Evolutionary conservation across 2,329 filamentous ascomycete genomes (phyloP).

Genomic region (Gaeumannomyces sp.): DNA sequence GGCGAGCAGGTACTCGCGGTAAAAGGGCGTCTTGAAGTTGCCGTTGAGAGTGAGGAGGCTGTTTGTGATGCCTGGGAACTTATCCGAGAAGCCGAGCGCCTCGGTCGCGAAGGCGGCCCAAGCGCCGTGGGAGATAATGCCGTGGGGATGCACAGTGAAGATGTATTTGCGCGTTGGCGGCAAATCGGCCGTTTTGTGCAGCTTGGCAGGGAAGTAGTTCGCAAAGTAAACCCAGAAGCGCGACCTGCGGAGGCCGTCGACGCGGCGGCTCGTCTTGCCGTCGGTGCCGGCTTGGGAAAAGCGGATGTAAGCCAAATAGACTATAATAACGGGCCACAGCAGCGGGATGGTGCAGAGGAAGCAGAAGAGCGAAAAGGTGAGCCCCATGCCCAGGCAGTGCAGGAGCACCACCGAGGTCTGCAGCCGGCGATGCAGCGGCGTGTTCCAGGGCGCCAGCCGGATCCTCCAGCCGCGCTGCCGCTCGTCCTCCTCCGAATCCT

Average conservation of each 20-base stretch:
- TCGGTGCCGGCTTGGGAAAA: constrained; percentile 72
- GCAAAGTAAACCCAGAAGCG: constrained; percentile 84
- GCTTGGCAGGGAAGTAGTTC: constrained; percentile 81
- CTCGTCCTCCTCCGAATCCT: not conserved
- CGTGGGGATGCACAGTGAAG: constrained; percentile 91
- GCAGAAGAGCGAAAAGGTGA: constrained; percentile 75
- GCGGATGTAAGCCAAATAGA: constrained; percentile 79
- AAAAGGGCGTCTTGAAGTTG: constrained; percentile 90
- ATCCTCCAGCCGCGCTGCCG: constrained; percentile 42
- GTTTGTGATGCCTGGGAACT: constrained; percentile 95
- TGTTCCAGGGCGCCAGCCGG: constrained; percentile 74
- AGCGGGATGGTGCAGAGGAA: constrained; percentile 85
- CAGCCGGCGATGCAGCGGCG: constrained; percentile 63
- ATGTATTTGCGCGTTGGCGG: constrained; percentile 85
- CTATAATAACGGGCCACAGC: constrained; percentile 71
- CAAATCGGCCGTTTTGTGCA: constrained; percentile 79
- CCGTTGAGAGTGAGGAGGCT: constrained; percentile 88
- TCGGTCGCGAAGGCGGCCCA: constrained; percentile 90
- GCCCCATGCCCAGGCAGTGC: constrained; percentile 66
- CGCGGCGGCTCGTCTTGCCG: constrained; percentile 69
- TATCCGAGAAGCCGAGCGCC: constrained; percentile 74
- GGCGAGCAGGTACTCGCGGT: constrained; percentile 86
- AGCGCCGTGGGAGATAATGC: constrained; percentile 95
- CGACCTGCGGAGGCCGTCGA: constrained; percentile 64
- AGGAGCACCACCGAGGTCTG: constrained; percentile 74